Base-by-base conservation (phyloP, 495 filamentous ascomycete species). In the Daldinia vernicosa region DNA sequence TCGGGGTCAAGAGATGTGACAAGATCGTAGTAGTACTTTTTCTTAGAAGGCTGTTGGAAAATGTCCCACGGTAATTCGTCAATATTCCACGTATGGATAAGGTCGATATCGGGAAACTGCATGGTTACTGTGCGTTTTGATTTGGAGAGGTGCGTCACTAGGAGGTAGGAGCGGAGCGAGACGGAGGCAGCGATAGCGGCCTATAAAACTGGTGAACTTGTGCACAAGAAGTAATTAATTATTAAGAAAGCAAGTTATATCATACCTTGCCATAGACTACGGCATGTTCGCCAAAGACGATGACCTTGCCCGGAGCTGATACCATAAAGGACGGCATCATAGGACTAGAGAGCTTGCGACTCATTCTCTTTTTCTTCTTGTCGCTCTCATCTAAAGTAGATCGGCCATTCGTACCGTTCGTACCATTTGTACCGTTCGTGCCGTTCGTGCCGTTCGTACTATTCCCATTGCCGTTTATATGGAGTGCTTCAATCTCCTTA, bases 281-380 rank as follows among this genome's bases (percentile, higher is more conserved):
- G 11, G 95, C 92, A 83, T 99, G 95, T 77, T 99, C 95, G 60
- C 95, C 95, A 79, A 91, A 97, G 17, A 97, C 92, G 77, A 99
- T 98, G 74, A 97, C 95, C 80, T 99, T 99, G 33, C 94, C 95
- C 12, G 95, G 95, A 14, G 95, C 94, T 6, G 95, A 98, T 61
- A 97, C 94, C 92, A 98, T 97, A 71, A 98, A 99, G 50, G 94
- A 82, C 5, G 95, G 94, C 82, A 94, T 83, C 86, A 88, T 87
- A 9, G 86, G 85, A 28, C 77, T 84, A n/a, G 85, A 87, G 50
- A 84, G 77, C 51, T 86, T 87, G 74, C 85, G 84, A 47, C 79
- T 69, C 74, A 81, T 70, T 68, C 67, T 81, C 50, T 67, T 73
- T 51, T 58, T 70, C 33, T 74, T 74, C 32, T 53, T 53, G 12